Evolutionary conservation across 495 filamentous ascomycete genomes (phyloP), one percentile per base, ranked within the genome.

Genomic region (Massariosphaeria phaeospora): DNA sequence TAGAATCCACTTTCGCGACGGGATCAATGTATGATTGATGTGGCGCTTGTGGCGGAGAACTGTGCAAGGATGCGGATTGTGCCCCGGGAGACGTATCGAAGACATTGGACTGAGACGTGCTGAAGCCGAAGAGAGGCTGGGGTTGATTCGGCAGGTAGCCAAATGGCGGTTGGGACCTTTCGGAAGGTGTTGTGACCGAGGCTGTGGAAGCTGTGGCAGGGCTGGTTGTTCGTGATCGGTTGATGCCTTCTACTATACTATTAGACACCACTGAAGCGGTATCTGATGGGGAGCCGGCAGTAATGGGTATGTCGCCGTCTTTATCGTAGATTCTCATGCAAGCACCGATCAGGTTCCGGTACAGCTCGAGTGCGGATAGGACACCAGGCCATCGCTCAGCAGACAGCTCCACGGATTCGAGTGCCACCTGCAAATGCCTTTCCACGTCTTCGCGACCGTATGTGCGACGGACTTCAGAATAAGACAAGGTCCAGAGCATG

Each of bases 331-430:
- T 86, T 65, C 84, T 87, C 61, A 96, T 70, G 59, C 87, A 90
- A 17, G 89, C 89, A 40, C 75, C 77, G n/a, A 91, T 81, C 25
- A 97, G 77, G 47, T 83, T 86, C 13, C 72, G 70, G 66, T 95
- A 96, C 20, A 96, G 76, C 58, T 89, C 75, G 9, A 84, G 76
- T 13, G 89, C 90, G n/a, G 87, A 85, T 43, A 82, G 76, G 9
- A 90, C 86, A 21, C 91, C 91, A 0, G 91, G 91, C 91, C 91
- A 95, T 23, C 88, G 79, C 61, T 89, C 83, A 1, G 85, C 83
- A 46, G 88, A 84, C 40, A 81, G 79, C 18, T 79, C 71, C 45
- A 97, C 84, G 12, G 83, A 80, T 48, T 91, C 84, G 26, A 95
- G 65, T 3, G 86, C 86, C 29, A 79, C 77, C 23, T 82, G 74